Conservation (phyloP, 1,139 yeast genomes). For the Waltiozyma sp. region DNA sequence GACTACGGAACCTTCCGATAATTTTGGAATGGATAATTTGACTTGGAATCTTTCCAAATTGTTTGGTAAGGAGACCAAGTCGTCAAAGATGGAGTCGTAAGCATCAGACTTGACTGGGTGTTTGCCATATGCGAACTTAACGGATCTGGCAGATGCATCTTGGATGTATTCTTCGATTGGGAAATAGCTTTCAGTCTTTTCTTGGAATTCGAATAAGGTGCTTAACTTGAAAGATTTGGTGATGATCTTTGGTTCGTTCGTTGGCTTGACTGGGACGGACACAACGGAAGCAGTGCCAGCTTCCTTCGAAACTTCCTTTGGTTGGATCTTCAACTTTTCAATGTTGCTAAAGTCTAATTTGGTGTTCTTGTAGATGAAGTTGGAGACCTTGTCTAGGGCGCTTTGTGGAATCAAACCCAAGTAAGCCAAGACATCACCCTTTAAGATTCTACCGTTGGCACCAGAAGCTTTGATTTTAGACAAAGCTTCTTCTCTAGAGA, state of each 20-base stretch:
- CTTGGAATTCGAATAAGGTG: constrained; percentile 10
- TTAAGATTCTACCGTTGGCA: constrained; percentile 74
- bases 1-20: constrained; percentile 9
- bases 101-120: constrained; percentile 33
- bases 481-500: constrained; percentile 61
- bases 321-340: constrained; percentile 32
- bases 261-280: constrained; percentile 17
- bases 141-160: constrained; percentile 29
- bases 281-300: constrained; percentile 9
- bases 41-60: constrained; percentile 45
- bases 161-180: constrained; percentile 22
- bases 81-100: constrained; percentile 56
- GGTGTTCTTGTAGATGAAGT: constrained; percentile 44
- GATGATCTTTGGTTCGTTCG: constrained; percentile 22
- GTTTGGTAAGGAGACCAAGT: constrained; percentile 46
- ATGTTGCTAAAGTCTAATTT: constrained; percentile 74
- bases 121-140: constrained; percentile 33
- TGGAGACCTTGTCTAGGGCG: constrained; percentile 40
- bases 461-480: constrained; percentile 74
- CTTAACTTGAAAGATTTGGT: constrained; percentile 20
- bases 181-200: constrained; percentile 20
- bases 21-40: constrained; percentile 10
- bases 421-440: constrained; percentile 85
- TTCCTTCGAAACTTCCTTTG: constrained; percentile 9
- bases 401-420: constrained; percentile 59